Evolutionary conservation across 2,329 filamentous ascomycete species (phyloP).

Genomic region (Coleophoma crateriformis): DNA sequence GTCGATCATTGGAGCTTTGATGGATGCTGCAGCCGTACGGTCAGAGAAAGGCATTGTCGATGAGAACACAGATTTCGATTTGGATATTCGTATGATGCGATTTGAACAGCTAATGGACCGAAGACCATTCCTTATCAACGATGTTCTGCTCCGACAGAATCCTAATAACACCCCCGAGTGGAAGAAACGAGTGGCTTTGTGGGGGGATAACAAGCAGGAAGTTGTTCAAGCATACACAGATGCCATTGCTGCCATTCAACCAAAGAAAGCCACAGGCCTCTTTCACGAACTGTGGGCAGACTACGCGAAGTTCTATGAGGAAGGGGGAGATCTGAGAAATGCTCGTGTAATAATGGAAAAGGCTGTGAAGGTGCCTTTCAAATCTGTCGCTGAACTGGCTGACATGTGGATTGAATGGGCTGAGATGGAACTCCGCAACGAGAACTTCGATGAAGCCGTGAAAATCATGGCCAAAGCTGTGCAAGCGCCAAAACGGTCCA

Average conservation of each 20-base stretch:
- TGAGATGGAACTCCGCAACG: slow-evolving; percentile 92
- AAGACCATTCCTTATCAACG: slow-evolving; percentile 90
- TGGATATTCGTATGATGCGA: slow-evolving; percentile 95
- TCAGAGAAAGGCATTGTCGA: slow-evolving; percentile 75
- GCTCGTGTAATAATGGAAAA: slow-evolving; percentile 95
- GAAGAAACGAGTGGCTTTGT: slow-evolving; percentile 93
- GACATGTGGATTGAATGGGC: slow-evolving; percentile 99
- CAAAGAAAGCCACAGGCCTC: slow-evolving; percentile 88
- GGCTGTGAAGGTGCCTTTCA: slow-evolving; percentile 95
- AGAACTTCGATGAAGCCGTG: slow-evolving; percentile 92
- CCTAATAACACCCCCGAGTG: slow-evolving; percentile 94
- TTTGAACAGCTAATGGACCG: slow-evolving; percentile 99
- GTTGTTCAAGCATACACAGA: slow-evolving; percentile 92
- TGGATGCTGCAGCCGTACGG: slow-evolving; percentile 78
- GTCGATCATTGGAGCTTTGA: slow-evolving; percentile 83
- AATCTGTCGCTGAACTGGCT: slow-evolving; percentile 91
- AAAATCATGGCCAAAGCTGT: slow-evolving; percentile 96
- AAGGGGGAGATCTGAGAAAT: slow-evolving; percentile 74
- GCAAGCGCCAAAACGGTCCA: slow-evolving; percentile 94
- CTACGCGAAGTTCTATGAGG: slow-evolving; percentile 96
- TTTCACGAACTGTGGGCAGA: slow-evolving; percentile 96
- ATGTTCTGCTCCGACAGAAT: slow-evolving; percentile 91
- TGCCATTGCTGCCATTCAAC: slow-evolving; percentile 86
- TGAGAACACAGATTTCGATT: slow-evolving; percentile 82
- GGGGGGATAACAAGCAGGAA: slow-evolving; percentile 89